Evolutionary conservation across 2,329 filamentous ascomycete species (phyloP), one percentile per base, ranked within the genome.

Genomic region (Diaporthe sp.): DNA sequence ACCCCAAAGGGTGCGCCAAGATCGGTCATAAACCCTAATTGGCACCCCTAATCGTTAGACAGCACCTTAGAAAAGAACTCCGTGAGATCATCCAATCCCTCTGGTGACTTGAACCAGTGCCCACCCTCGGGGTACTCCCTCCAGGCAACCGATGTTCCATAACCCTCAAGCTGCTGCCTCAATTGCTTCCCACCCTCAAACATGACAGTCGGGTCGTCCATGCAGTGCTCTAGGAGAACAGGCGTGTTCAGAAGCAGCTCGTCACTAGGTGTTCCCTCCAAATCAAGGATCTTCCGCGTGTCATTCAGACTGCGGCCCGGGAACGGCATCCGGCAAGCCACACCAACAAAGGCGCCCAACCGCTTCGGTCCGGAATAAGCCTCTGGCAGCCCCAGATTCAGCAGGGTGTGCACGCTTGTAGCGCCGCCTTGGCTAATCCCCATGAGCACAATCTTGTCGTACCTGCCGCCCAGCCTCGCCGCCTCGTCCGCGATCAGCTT

Each of bases 401-500:
- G 80, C 2, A 87, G 77, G 4, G 82, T 80, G 51, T 85, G 84
- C 2, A 83, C 79, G 34, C 82, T 80, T 6, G 86, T 86, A 0
- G 87, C 86, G 2, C 81, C 85, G 28, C 87, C 87, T 81, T 87
- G 85, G 72, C 86, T 87, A 71, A 89, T 87, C 0, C 88, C 87
- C 9, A 84, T 85, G 0, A 89, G 79, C 8, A 88, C 81, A 31
- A 89, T 78, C 8, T 79, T 79, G 25, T 86, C 82, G 78, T 82
- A 84, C 17, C 82, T 79, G 1, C 84, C 85, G 0, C 82, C 82
- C 6, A 88, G 77, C 8, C 72, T 5, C 2, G 73, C 75, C 4
- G 85, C 85, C 78, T 89, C 86, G 0, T 76, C 57, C 5, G 37
- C 60, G 0, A 88, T 78, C 4, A 88, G 60, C 0, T 78, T 68